Base-by-base conservation (phyloP, 768 basidiomycete species). In the Pholiota microspora region DNA sequence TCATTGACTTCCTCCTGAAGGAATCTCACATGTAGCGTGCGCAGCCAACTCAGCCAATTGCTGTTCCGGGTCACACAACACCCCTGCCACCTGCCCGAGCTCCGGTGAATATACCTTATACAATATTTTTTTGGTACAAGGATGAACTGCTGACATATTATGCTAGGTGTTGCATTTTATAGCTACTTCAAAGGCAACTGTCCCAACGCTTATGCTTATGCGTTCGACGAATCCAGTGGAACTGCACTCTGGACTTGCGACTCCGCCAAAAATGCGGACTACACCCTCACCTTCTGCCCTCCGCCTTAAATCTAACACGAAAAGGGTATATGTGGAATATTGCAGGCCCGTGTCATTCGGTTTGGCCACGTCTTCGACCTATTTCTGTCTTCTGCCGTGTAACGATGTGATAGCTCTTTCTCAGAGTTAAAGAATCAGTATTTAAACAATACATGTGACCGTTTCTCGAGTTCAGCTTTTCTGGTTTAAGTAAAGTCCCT, bases 21-120 rank as follows among this genome's bases (percentile, higher is more conserved):
- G n/a, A n/a, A n/a, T n/a, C n/a, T n/a, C 9, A 38, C 15, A 25
- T 40, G 49, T 47, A 18, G 18, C 21, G 52, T 29, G 18, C 9
- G 34, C 45, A 82, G 82, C 59, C 21, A 76, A 87, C 70, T 83
- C 82, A 32, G 65, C 78, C 5, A 84, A 85, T 62, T 87, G 86
- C 67, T 88, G 86, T 71, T 76, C 77, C 27, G 86, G 86, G 9
- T 67, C 66, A 40, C 70, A 77, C 64, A 64, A 71, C 61, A 82
- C 79, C 3, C 62, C 81, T 0, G 68, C 60, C 7, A 84, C 83
- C 2, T 87, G 85, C 64, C 85, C 83, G 13, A 58, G 73, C 13
- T 79, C 80, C 4, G 71, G 71, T 67, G 23, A 53, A 62, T 53
- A 16, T 8, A 27, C 25, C n/a, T 21, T 35, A 13, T 57, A 18